Conservation (phyloP, 352 stramenopile genomes). For the Heterotrichella gracilis region DNA sequence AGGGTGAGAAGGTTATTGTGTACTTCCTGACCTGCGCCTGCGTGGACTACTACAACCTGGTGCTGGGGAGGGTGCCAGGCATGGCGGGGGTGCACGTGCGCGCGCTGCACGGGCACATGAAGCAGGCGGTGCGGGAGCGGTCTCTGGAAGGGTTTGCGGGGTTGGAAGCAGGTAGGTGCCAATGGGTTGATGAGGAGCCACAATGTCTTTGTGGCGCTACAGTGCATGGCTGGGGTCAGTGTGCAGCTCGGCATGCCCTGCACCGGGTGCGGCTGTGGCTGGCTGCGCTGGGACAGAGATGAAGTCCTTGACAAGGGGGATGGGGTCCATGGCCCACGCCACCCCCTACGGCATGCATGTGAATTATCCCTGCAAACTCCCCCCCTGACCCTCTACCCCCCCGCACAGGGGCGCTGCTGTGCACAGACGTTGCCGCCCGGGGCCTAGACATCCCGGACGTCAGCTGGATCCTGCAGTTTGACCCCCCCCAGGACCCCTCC, state of each 20-base stretch:
- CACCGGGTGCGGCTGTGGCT: too few species aligned
- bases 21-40: constrained; percentile 92
- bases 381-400: neutral
- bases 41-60: constrained; percentile 84
- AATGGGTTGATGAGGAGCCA: too few species aligned
- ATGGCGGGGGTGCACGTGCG: constrained; percentile 31
- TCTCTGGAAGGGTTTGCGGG: too few species aligned
- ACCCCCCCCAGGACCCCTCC: constrained; percentile 73
- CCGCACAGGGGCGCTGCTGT: constrained; percentile 50
- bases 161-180: too few species aligned
- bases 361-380: neutral
- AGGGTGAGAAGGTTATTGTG: constrained; percentile 59
- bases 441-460: constrained; percentile 90
- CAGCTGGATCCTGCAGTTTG: constrained; percentile 95
- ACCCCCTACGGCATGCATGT: neutral
- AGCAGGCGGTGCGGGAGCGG: constrained; percentile 21
- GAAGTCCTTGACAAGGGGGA: constrained; percentile 14
- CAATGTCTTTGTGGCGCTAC: too few species aligned
- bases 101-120: constrained; percentile 27
- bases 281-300: too few species aligned
- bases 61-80: constrained; percentile 33
- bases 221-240: too few species aligned
- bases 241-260: too few species aligned
- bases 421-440: constrained; percentile 85
- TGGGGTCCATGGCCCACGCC: constrained; percentile 10